A percentile compares a stretch with the other conserved stretches of the same genome.
These are phyloP conservation scores for Logfia minima DNA, from an alignment of 129 eudicot species.

Conservation along the genomic window DNA sequence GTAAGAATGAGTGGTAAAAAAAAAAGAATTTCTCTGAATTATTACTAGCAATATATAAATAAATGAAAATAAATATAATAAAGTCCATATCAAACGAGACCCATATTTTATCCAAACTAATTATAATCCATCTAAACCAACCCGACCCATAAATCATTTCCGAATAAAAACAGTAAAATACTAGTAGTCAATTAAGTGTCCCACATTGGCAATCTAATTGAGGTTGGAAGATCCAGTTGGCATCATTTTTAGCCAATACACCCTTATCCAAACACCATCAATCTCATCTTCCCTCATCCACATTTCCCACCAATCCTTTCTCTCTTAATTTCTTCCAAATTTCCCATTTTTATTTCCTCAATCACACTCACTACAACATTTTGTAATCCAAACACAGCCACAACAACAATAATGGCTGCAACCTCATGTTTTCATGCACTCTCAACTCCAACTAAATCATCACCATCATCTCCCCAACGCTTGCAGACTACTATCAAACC, in stretches of 20 bases:
- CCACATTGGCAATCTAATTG: slow-evolving; percentile 18
- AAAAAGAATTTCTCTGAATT: too few relatives aligned
- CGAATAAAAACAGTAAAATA: background rate
- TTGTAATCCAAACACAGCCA: background rate
- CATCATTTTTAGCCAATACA: slow-evolving; percentile 30
- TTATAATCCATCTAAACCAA: background rate
- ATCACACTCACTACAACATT: background rate
- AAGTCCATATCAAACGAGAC: too few relatives aligned
- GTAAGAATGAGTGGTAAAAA: too few relatives aligned
- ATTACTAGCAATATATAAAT: too few relatives aligned
- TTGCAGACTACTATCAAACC: slow-evolving; percentile 31
- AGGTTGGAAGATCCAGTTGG: slow-evolving; percentile 36
- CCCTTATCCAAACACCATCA: slow-evolving; percentile 36
- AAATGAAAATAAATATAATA: too few relatives aligned
- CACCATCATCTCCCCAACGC: slow-evolving; percentile 23
- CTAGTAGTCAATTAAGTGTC: background rate
- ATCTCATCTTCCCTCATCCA: slow-evolving; percentile 56
- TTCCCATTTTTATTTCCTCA: slow-evolving; percentile 22
- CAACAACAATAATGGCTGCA: slow-evolving; percentile 57
- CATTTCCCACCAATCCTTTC: slow-evolving; percentile 46
- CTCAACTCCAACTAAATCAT: slow-evolving; percentile 46
- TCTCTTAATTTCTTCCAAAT: slow-evolving; percentile 36
- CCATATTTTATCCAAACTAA: background rate
- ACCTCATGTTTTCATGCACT: slow-evolving; percentile 80
- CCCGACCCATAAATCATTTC: background rate